Evolutionary conservation across 2,329 filamentous ascomycete genomes (phyloP).

Genomic region (Microascus cirrosus): DNA sequence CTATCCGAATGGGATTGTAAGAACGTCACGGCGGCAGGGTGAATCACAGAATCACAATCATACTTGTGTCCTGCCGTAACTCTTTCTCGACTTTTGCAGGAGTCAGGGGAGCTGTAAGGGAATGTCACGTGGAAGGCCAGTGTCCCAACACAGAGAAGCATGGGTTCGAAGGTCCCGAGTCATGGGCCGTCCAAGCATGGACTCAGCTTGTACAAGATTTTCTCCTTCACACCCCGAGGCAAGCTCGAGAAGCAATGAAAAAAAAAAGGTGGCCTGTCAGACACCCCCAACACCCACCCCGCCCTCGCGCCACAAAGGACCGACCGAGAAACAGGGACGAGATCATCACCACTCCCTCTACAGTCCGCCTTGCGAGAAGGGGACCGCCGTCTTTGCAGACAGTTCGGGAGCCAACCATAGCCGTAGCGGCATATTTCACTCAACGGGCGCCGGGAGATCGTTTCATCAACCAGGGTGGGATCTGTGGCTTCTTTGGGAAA

Average conservation of each 20-base stretch:
- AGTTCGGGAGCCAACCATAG: slow-evolving; percentile 41
- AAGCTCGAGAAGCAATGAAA: slow-evolving; percentile 33
- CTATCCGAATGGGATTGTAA: too few species aligned
- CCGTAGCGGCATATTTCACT: slow-evolving; percentile 55
- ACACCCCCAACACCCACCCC: slow-evolving; percentile 81
- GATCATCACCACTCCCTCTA: slow-evolving; percentile 94
- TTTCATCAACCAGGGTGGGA: slow-evolving; percentile 91
- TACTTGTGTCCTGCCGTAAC: too few species aligned
- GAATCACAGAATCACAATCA: too few species aligned
- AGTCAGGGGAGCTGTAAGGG: too few species aligned
- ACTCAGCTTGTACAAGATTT: too few species aligned
- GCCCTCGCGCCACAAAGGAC: slow-evolving; percentile 59
- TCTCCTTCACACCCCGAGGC: slow-evolving; percentile 41
- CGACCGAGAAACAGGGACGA: slow-evolving; percentile 62
- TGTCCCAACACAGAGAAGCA: too few species aligned
- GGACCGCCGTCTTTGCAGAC: slow-evolving; percentile 51
- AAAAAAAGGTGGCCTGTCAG: slow-evolving; percentile 62
- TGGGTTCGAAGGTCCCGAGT: too few species aligned
- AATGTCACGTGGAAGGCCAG: too few species aligned
- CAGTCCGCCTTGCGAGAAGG: slow-evolving; percentile 28
- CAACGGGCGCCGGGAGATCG: slow-evolving; percentile 76
- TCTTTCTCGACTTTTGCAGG: too few species aligned
- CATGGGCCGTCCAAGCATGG: too few species aligned
- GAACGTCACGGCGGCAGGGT: too few species aligned
- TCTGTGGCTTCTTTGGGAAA: slow-evolving; percentile 89